Conservation (phyloP, 2,329 filamentous ascomycete genomes). For the Fusarium gaditjirri region DNA sequence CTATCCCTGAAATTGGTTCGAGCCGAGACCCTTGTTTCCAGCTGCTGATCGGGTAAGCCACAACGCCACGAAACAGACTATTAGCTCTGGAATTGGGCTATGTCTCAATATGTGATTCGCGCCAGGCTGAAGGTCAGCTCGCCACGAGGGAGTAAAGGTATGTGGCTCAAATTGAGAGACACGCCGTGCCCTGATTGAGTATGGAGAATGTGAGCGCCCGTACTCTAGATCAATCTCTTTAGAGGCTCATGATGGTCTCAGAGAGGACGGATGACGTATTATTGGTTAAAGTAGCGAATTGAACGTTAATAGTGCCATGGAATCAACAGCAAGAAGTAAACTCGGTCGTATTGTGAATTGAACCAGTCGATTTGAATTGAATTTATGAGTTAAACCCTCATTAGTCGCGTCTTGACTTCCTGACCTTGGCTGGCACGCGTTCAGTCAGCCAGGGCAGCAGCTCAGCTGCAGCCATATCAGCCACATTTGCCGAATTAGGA, state of each 20-base stretch:
- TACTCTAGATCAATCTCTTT: not conserved
- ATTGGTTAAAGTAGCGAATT: no score
- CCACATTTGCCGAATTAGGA: not conserved
- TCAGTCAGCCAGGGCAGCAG: not conserved
- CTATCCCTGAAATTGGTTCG: not conserved
- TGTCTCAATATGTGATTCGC: not conserved
- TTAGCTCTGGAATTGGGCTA: not conserved
- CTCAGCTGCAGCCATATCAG: not conserved
- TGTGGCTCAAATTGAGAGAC: not conserved
- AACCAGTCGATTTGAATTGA: no score
- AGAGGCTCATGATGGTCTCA: not conserved
- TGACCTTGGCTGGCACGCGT: not conserved
- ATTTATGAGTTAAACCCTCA: not conserved
- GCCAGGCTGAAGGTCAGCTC: not conserved
- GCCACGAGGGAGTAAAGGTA: not conserved
- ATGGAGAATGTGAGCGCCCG: not conserved
- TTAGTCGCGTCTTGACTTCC: not conserved
- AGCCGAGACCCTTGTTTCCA: not conserved
- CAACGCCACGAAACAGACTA: not conserved
- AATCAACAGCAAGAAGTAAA: accelerated
- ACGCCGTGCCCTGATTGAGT: not conserved
- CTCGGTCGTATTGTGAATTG: accelerated
- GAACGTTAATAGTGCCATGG: not conserved
- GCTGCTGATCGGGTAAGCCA: not conserved
- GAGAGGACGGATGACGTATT: no score